A percentile compares a stretch with the other conserved stretches of the same genome.
Evolutionary conservation across 208 protist species (phyloP).

Genomic region (Crithidia brevicula): DNA sequence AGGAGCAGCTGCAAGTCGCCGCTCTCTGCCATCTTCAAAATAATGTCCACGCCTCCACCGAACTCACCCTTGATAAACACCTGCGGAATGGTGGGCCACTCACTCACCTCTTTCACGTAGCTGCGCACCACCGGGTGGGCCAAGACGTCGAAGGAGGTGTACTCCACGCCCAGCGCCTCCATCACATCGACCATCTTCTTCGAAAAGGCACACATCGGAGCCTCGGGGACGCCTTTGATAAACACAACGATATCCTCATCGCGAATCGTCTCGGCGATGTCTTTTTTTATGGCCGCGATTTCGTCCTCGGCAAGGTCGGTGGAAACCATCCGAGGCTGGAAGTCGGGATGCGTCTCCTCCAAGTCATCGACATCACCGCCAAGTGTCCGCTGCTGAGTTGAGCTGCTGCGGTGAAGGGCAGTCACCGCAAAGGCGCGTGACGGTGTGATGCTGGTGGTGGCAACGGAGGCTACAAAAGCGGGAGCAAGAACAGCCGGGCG

Average conservation of each 20-base stretch:
- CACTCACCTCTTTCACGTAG: conserved; percentile 94
- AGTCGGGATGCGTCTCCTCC: conserved; percentile 88
- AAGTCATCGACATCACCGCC: conserved; percentile 68
- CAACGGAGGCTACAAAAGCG: no score
- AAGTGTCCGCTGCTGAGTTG: neutral
- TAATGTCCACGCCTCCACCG: conserved; percentile 93
- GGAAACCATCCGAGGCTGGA: conserved; percentile 77
- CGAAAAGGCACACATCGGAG: conserved; percentile 97
- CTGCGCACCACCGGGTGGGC: conserved; percentile 91
- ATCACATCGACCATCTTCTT: conserved; percentile 93
- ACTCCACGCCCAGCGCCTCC: conserved; percentile 91
- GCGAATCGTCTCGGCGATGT: conserved; percentile 89
- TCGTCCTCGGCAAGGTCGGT: conserved; percentile 79
- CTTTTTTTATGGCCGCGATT: conserved; percentile 85
- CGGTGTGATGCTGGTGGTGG: no score
- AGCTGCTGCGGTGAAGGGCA: neutral
- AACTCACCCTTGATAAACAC: conserved; percentile 97
- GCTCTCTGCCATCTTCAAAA: conserved; percentile 90
- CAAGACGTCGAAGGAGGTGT: conserved; percentile 94
- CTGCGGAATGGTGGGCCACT: conserved; percentile 98
- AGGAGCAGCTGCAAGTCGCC: conserved; percentile 89
- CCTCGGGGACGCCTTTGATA: conserved; percentile 97
- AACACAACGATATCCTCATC: conserved; percentile 94
- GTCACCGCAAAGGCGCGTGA: neutral
- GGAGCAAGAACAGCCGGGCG: no score